Evolutionary conservation across 805 yeast genomes (phyloP).

Genomic region (Zygotorulaspora florentina): DNA sequence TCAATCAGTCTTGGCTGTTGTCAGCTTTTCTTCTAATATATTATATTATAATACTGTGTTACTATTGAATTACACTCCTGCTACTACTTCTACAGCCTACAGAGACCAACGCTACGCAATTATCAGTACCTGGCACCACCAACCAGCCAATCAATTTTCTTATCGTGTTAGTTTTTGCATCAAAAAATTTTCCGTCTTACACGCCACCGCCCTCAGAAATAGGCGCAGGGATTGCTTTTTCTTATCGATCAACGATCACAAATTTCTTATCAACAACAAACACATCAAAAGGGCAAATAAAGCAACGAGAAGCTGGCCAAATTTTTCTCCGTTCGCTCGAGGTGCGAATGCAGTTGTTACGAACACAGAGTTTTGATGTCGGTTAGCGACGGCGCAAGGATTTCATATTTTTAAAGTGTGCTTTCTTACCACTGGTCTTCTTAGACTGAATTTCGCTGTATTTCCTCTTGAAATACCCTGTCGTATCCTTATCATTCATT

Average conservation of each 20-base stretch:
- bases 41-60: too few species aligned
- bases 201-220: not conserved
- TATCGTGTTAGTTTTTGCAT: not conserved
- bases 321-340: too few species aligned
- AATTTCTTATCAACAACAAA: not conserved
- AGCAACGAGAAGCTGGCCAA: too few species aligned
- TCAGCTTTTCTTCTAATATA: too few species aligned
- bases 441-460: slow-evolving; percentile 72
- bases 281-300: too few species aligned
- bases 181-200: not conserved
- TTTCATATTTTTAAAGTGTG: slow-evolving; percentile 58
- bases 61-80: too few species aligned
- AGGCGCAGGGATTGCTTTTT: not conserved
- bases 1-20: too few species aligned
- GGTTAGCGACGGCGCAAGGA: slow-evolving; percentile 35
- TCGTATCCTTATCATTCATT: slow-evolving; percentile 64
- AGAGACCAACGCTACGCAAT: too few species aligned
- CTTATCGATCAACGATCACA: not conserved
- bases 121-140: not conserved
- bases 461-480: slow-evolving; percentile 78
- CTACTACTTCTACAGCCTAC: too few species aligned
- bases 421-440: slow-evolving; percentile 60
- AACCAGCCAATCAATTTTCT: not conserved
- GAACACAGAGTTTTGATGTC: not conserved
- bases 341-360: too few species aligned